phyloP scores from a whole-genome alignment of 1,284 basidiomycete genomes.

The Naganishia sp. region DNA sequence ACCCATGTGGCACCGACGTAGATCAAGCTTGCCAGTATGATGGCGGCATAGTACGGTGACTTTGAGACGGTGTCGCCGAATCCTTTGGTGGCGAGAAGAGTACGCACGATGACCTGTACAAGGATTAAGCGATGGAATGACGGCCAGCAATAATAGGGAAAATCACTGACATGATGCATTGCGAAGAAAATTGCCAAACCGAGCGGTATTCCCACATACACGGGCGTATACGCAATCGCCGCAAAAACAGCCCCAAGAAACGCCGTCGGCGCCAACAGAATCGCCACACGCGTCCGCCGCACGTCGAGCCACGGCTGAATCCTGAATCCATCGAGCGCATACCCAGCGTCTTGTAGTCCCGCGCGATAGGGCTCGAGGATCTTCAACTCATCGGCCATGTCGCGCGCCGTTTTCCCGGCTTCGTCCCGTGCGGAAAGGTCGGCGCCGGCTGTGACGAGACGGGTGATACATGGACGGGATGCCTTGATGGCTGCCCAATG shows the following conservation, averaged over 20 bases:
- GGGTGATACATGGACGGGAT: slow-evolving; percentile 77
- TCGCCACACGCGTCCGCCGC: slow-evolving; percentile 71
- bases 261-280: slow-evolving; percentile 75
- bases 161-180: slow-evolving; percentile 78
- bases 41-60: slow-evolving; percentile 83
- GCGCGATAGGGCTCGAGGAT: slow-evolving; percentile 82
- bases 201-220: slow-evolving; percentile 83
- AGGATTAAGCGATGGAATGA: neutral
- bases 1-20: slow-evolving; percentile 87
- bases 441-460: slow-evolving; percentile 79
- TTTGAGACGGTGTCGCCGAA: slow-evolving; percentile 49
- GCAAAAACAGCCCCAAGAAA: slow-evolving; percentile 80
- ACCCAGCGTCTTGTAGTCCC: slow-evolving; percentile 75
- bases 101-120: slow-evolving; percentile 72
- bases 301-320: slow-evolving; percentile 35
- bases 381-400: slow-evolving; percentile 94
- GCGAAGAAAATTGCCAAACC: slow-evolving; percentile 81
- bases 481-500: slow-evolving; percentile 99
- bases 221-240: slow-evolving; percentile 77
- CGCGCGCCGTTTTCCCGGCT: slow-evolving; percentile 82
- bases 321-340: slow-evolving; percentile 42
- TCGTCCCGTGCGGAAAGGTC: slow-evolving; percentile 79
- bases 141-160: slow-evolving; percentile 17
- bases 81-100: slow-evolving; percentile 69
- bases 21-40: slow-evolving; percentile 80